Conservation (phyloP, 176 grass and related monocot species). For the Musa beccarii region DNA sequence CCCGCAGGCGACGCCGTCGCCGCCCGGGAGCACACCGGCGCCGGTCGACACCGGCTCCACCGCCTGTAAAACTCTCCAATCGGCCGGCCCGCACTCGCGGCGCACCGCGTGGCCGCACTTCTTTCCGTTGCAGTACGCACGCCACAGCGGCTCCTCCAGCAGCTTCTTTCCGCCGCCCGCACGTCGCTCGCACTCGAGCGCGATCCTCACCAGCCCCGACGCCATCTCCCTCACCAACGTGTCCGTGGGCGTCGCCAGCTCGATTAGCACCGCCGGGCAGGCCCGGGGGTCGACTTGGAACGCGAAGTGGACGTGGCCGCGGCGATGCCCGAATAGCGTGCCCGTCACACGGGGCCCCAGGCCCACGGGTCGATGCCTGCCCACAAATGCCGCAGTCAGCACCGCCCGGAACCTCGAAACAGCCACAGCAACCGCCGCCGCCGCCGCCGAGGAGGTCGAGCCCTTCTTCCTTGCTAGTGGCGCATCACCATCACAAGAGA, state of each 20-base stretch:
- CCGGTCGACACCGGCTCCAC: constrained; percentile 62
- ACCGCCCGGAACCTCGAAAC: constrained; percentile 48
- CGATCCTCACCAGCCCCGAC: constrained; percentile 75
- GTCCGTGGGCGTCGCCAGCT: constrained; percentile 60
- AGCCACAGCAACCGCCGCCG: constrained; percentile 42
- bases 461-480: not conserved
- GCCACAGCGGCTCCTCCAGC: constrained; percentile 70
- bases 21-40: constrained; percentile 53
- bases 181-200: constrained; percentile 63
- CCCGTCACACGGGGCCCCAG: constrained; percentile 61
- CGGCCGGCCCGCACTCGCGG: constrained; percentile 52
- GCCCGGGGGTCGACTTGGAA: constrained; percentile 66
- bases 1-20: not conserved
- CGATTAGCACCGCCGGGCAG: constrained; percentile 56
- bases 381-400: constrained; percentile 53
- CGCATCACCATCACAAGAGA: constrained; percentile 43
- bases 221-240: constrained; percentile 89
- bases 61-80: constrained; percentile 46
- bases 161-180: constrained; percentile 16
- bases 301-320: constrained; percentile 60
- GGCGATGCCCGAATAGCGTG: constrained; percentile 70
- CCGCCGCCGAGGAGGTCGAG: not conserved
- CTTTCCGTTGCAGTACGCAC: constrained; percentile 68
- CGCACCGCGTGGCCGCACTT: constrained; percentile 72
- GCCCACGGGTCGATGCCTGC: constrained; percentile 20